Conservation (phyloP, 2,329 filamentous ascomycete species). For the Colletotrichum zoysiae region DNA sequence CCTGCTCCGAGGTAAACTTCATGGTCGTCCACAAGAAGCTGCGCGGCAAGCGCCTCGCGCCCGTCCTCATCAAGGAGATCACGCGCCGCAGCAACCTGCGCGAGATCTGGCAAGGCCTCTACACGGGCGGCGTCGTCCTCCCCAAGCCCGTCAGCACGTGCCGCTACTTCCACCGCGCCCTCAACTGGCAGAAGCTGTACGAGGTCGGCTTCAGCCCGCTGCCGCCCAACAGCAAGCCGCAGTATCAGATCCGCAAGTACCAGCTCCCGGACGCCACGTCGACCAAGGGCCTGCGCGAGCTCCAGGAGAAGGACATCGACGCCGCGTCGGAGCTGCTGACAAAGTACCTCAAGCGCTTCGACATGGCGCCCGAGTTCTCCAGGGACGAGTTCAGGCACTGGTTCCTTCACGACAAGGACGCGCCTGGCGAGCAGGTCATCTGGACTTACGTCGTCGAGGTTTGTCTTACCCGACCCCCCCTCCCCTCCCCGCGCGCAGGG, state of each 20-base stretch:
- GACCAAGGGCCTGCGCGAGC: constrained; percentile 81
- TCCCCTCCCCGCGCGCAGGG: too few relatives aligned
- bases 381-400: constrained; percentile 89
- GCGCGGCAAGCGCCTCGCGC: constrained; percentile 89
- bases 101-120: constrained; percentile 93
- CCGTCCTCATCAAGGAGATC: constrained; percentile 97
- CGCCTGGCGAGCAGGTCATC: constrained; percentile 81
- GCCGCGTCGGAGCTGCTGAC: constrained; percentile 80
- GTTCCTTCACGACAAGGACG: constrained; percentile 79
- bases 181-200: constrained; percentile 97
- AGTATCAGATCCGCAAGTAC: constrained; percentile 88
- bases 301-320: constrained; percentile 83
- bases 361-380: constrained; percentile 85
- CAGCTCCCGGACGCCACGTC: constrained; percentile 80
- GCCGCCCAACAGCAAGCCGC: constrained; percentile 84
- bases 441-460: constrained; percentile 94
- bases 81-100: constrained; percentile 90
- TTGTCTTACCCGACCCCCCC: neutral
- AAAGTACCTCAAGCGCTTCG: constrained; percentile 83
- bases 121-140: constrained; percentile 91
- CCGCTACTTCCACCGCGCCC: constrained; percentile 92
- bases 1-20: constrained; percentile 96
- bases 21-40: constrained; percentile 98
- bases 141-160: constrained; percentile 94
- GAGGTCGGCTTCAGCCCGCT: constrained; percentile 94